A percentile compares a stretch with the other conserved stretches of the same genome.
phyloP scores from a whole-genome alignment of 108 stramenopile species.

The Pseudonitzschia delicatissima region DNA sequence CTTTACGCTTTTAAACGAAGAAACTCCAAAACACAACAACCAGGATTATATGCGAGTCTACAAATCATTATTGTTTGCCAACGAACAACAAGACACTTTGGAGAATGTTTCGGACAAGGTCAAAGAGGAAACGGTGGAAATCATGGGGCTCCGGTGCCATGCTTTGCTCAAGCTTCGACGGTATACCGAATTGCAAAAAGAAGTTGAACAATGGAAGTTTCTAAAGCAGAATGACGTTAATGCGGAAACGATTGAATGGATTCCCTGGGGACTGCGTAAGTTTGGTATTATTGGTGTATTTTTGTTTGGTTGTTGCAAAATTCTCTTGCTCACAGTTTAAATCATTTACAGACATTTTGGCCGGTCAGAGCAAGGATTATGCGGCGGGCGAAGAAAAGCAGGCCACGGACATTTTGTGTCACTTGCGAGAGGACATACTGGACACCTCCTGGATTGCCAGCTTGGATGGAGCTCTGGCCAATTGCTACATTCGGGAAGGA shows the following conservation, averaged over 20 bases:
- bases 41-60: no score
- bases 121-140: slow-evolving; percentile 56
- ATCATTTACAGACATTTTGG: slow-evolving; percentile 43
- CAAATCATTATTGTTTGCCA: slow-evolving; percentile 21
- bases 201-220: slow-evolving; percentile 57
- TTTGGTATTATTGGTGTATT: background rate
- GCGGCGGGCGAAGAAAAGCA: slow-evolving; percentile 12
- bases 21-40: no score
- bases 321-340: background rate
- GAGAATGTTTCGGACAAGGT: no score
- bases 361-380: slow-evolving; percentile 56
- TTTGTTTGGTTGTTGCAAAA: background rate
- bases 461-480: slow-evolving; percentile 64
- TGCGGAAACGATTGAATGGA: slow-evolving; percentile 28
- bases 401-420: slow-evolving; percentile 51
- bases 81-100: slow-evolving; percentile 1
- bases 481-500: slow-evolving; percentile 53
- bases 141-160: slow-evolving; percentile 61
- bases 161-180: slow-evolving; percentile 59
- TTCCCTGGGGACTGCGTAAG: slow-evolving; percentile 39
- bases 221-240: slow-evolving; percentile 26
- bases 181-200: slow-evolving; percentile 53
- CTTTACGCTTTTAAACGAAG: slow-evolving; percentile 26
- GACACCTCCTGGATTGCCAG: slow-evolving; percentile 23
- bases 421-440: slow-evolving; percentile 45